Percentiles rank a stretch among this genome's conserved stretches.
Evolutionary conservation across 352 stramenopile species (phyloP).

Genomic region (Thraustochytrium sp.): DNA sequence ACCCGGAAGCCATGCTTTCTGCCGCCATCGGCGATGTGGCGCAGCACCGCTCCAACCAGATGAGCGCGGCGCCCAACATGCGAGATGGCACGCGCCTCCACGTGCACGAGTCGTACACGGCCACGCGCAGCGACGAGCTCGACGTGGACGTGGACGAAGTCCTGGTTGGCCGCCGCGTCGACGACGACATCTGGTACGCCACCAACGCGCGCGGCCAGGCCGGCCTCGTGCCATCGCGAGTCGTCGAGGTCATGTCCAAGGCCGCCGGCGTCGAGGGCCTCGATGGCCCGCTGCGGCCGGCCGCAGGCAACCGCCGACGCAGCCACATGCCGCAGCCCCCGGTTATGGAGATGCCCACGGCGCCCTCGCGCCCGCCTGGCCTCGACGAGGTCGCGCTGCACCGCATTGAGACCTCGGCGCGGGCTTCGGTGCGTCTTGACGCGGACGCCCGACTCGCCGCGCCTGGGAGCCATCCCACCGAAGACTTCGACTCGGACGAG

Average conservation of each 20-base stretch:
- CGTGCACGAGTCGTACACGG: constrained; percentile 1
- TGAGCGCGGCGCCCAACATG: constrained; percentile 1
- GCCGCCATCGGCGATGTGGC: not conserved
- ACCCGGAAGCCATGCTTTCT: not conserved
- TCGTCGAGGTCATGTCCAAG: not conserved
- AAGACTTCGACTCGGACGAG: too few relatives aligned
- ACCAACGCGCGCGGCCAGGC: constrained; percentile 1
- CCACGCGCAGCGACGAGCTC: constrained; percentile 34
- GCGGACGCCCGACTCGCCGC: too few relatives aligned
- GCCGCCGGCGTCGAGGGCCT: too few relatives aligned
- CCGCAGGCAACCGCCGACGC: not conserved
- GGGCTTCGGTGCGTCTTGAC: too few relatives aligned
- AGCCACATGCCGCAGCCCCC: not conserved
- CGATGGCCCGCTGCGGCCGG: not conserved
- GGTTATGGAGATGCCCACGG: not conserved
- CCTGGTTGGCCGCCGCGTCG: not conserved
- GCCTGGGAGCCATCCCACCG: too few relatives aligned
- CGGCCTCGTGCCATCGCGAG: not conserved
- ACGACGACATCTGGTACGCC: constrained; percentile 27
- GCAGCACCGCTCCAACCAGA: not conserved
- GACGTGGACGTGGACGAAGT: not conserved
- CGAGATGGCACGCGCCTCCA: not conserved
- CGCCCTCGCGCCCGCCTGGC: not conserved
- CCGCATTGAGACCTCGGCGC: too few relatives aligned
- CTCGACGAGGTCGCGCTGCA: not conserved